Evolutionary conservation across 768 basidiomycete genomes (phyloP), one percentile per base, ranked within the genome.

Genomic region (Mycena epipterygia): DNA sequence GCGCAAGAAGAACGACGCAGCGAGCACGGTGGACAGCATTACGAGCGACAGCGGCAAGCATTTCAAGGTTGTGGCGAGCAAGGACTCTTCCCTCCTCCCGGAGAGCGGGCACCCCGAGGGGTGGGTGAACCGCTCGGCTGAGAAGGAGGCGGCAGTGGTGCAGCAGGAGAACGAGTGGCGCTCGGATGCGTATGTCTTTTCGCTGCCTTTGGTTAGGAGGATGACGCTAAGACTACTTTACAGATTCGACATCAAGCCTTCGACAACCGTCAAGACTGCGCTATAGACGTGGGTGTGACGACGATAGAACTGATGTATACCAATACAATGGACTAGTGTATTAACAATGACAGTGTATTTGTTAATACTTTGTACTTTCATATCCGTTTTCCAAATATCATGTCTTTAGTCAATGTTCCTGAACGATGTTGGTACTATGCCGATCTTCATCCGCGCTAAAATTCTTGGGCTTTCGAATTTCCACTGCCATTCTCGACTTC

Each of bases 11-110:
- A 79, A 83, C 0, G 83, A 84, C 44, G 73, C 73, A 25, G 65
- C 61, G 1, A 79, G 79, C 0, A 71, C 75, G 71, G 49, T 32
- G 44, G 14, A 19, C 35, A 51, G 48, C n/a, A 52, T 21, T 23
- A 16, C 39, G 3, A 61, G 64, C 9, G 72, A 76, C 2, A 71
- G 75, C 19, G 5, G 77, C 29, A 89, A 90, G 11, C 91, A 93
- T 72, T 96, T 97, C 86, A 94, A 94, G 82, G 87, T 97, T 39
- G 91, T 96, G 7, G 83, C 84, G 19, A 87, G 90, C 69, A 93
- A 92, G 82, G 85, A 91, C 32, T 83, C 93, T 53, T 93, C 91
- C 48, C 79, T 97, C 48, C 79, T 97, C 42, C 86, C 87, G 5
- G 81, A 88, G 25, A 82, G 85, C 44, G 92, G 93, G 0, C 88